phyloP scores from a whole-genome alignment of 1,284 basidiomycete genomes.

The Trametes versicolor region DNA sequence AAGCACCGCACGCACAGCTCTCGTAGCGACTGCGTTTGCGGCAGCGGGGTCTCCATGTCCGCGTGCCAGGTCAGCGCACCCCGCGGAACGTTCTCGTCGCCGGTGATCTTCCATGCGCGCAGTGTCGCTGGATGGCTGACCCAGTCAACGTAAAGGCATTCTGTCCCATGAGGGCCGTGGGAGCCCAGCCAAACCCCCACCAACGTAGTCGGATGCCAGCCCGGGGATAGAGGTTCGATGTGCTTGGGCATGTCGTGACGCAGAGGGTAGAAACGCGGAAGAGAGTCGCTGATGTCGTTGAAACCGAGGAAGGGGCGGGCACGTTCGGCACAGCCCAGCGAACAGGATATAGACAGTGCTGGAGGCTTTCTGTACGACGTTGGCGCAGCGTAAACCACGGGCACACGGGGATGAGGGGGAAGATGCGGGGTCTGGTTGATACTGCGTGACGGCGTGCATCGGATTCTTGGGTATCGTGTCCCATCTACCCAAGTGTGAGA shows the following conservation, averaged over 20 bases:
- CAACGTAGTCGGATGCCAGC: constrained; percentile 35
- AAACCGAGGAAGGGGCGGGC: constrained; percentile 33
- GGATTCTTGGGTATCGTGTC: constrained; percentile 23
- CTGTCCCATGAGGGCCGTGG: constrained; percentile 40
- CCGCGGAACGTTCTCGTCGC: constrained; percentile 43
- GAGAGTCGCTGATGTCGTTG: constrained; percentile 26
- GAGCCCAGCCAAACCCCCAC: constrained; percentile 43
- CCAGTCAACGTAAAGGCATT: constrained; percentile 38
- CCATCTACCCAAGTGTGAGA: constrained; percentile 24
- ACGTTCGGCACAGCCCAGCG: constrained; percentile 22
- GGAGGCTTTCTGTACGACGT: constrained; percentile 24
- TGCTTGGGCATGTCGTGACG: constrained; percentile 17
- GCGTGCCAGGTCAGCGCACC: constrained; percentile 39
- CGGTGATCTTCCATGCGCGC: constrained; percentile 42
- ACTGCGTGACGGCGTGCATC: neutral
- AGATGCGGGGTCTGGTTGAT: constrained; percentile 19
- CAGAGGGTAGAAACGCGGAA: constrained; percentile 41
- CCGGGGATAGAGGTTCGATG: constrained; percentile 19
- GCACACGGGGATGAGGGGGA: constrained; percentile 22
- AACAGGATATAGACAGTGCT: constrained; percentile 31
- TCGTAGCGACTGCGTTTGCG: constrained; percentile 1
- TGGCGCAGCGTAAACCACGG: constrained; percentile 27
- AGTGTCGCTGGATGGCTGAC: constrained; percentile 19
- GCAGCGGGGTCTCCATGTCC: neutral
- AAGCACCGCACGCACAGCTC: constrained; percentile 13